Conservation (phyloP, 441 rosid genomes). For the Macaranga tanarius region DNA sequence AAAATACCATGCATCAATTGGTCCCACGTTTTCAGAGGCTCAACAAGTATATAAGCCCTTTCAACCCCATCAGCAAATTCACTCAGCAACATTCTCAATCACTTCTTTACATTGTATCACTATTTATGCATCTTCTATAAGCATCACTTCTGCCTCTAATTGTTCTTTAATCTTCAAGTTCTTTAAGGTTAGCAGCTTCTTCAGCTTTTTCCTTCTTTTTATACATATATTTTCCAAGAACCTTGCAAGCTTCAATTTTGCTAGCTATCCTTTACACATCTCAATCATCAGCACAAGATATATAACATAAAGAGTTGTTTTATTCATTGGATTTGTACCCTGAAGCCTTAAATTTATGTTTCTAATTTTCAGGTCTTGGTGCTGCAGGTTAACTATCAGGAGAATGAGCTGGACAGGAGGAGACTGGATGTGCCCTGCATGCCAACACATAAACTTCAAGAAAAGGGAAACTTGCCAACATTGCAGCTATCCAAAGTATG, state of each 20-base stretch:
- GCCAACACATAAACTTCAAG: constrained; percentile 89
- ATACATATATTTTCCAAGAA: not conserved
- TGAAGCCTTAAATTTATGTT: not conserved
- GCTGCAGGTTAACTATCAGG: constrained; percentile 14
- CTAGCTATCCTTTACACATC: too few relatives aligned
- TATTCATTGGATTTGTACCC: too few relatives aligned
- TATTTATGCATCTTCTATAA: constrained; percentile 2
- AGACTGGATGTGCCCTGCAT: constrained; percentile 92
- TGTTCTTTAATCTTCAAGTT: not conserved
- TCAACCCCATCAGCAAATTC: constrained; percentile 30
- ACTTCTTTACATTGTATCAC: not conserved
- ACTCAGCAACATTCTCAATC: constrained; percentile 28
- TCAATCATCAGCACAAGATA: too few relatives aligned
- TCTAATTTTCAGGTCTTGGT: not conserved
- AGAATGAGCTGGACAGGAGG: constrained; percentile 91
- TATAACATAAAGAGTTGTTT: too few relatives aligned
- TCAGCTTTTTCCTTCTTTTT: not conserved
- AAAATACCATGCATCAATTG: constrained; percentile 11
- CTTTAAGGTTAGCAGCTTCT: constrained; percentile 5
- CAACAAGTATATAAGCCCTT: constrained; percentile 38
- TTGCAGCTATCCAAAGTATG: constrained; percentile 75
- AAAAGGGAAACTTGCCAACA: constrained; percentile 80
- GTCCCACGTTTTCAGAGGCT: constrained; percentile 22
- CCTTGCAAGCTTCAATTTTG: not conserved
- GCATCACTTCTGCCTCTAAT: not conserved